Evolutionary conservation across 805 yeast species (phyloP).

Genomic region (Candida golubevii): DNA sequence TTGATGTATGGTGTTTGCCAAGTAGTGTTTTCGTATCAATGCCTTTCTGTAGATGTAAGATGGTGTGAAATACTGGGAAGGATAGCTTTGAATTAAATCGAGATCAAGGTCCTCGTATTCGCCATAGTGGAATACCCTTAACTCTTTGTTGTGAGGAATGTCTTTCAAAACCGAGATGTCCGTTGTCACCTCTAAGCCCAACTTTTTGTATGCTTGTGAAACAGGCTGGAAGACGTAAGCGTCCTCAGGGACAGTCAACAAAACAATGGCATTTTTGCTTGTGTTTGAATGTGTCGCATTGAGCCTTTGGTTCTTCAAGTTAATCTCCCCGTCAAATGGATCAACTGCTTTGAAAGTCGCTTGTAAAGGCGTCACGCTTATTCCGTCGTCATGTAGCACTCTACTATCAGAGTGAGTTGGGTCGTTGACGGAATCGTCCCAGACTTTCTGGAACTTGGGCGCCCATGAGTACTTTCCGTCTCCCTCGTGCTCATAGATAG

Average conservation of each 20-base stretch:
- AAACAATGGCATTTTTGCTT: conserved; percentile 14
- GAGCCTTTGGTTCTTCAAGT: conserved; percentile 20
- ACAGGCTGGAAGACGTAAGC: conserved; percentile 44
- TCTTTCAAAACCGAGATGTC: conserved; percentile 19
- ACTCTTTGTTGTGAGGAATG: conserved; percentile 12
- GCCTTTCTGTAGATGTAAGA: conserved; percentile 89
- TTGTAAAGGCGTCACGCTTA: conserved; percentile 52
- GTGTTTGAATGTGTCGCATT: not conserved
- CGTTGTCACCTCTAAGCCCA: conserved; percentile 24
- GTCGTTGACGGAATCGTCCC: conserved; percentile 42
- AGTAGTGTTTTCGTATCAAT: conserved; percentile 81
- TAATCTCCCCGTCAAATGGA: conserved; percentile 55
- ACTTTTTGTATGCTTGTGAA: conserved; percentile 29
- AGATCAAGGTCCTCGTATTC: conserved; percentile 88
- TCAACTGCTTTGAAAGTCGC: conserved; percentile 62
- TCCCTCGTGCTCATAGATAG: conserved; percentile 45
- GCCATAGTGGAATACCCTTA: conserved; percentile 66
- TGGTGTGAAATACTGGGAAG: conserved; percentile 56
- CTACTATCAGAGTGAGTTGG: conserved; percentile 62
- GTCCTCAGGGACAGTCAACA: conserved; percentile 35
- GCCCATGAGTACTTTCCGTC: conserved; percentile 62
- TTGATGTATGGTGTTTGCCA: conserved; percentile 78
- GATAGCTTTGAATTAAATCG: conserved; percentile 49
- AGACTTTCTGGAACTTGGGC: conserved; percentile 74
- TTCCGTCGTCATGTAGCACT: conserved; percentile 58